Base-by-base conservation (phyloP, 371 early-diverging fungal species). In the Zopfochytrium polystomum region DNA sequence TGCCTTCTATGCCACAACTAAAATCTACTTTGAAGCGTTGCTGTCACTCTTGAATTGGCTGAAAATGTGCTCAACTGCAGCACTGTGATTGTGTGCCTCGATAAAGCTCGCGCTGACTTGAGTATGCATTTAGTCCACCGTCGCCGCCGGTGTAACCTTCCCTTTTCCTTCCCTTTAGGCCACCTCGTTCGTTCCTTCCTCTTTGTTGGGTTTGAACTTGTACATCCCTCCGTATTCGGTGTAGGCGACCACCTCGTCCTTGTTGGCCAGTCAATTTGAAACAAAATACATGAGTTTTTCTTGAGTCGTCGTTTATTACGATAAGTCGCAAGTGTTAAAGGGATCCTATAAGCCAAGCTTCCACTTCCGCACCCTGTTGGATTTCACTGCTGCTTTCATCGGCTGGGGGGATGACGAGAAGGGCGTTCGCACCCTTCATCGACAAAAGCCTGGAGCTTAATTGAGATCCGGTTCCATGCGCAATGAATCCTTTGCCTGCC, bases 381-480 rank as follows among this genome's bases (percentile, higher is more conserved):
- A 38, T 7, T 38, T 38, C 38, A 7, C 38, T 18, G 38, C 38
- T 38, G 7, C 11, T 38, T 46, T 74, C 65, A 1, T 72, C 79
- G 13, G 66, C 64, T 26, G 68, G 66, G 6, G 90, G 89, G 30
- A 90, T 66, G 51, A 66, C 61, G 54, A 93, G 60, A 45, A 93
- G 69, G 0, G 88, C 91, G 73, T 92, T 93, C 18, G 92, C 91
- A 20, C 80, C 79, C 0, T 72, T 65, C 84, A 93, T 81, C 58
- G 89, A 92, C 51, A 86, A 62, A 77, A 95, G 79, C 1, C 93
- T 78, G 56, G 88, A 88, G 56, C 90, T 90, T 67, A 83, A 84
- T 74, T 93, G 93, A 32, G 77, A 69, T 25, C 87, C 90, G 0
- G 90, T 90, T 0, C 87, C 85, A 43, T 71, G 66, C 13, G 84